Conservation (phyloP, 176 grass and related monocot genomes). For the Eremochloa ophiuroides region DNA sequence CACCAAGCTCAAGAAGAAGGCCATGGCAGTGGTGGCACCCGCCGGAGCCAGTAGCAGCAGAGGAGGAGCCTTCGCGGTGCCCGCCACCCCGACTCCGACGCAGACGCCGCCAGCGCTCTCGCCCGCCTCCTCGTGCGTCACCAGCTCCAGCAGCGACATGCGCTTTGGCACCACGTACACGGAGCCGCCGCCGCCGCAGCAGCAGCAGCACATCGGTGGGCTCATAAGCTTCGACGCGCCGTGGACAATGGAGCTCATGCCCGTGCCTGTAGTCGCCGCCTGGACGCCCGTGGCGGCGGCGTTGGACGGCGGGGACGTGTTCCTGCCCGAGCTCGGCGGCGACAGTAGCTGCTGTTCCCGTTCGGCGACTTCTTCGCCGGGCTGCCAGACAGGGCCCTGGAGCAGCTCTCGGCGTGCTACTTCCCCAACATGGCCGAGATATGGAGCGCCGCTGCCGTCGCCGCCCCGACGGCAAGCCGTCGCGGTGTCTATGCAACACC, state of each 20-base stretch:
- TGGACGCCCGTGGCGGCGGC: not conserved
- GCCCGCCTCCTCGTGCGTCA: slow-evolving; percentile 32
- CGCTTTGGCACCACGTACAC: slow-evolving; percentile 26
- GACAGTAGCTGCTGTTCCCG: slow-evolving; percentile 26
- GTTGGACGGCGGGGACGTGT: slow-evolving; percentile 30
- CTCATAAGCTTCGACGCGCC: not conserved
- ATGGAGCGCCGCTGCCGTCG: slow-evolving; percentile 18
- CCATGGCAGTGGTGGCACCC: not conserved
- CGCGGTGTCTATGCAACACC: slow-evolving; percentile 32
- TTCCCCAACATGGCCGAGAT: slow-evolving; percentile 51
- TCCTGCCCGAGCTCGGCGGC: slow-evolving; percentile 24
- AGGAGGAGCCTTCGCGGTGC: not conserved
- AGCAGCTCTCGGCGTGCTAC: slow-evolving; percentile 53
- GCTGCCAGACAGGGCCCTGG: slow-evolving; percentile 17
- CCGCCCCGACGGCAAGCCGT: not conserved
- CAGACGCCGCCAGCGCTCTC: slow-evolving; percentile 24
- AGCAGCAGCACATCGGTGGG: not conserved
- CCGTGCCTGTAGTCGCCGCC: not conserved
- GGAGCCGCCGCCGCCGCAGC: not conserved
- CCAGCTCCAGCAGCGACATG: slow-evolving; percentile 30
- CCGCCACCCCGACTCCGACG: slow-evolving; percentile 5
- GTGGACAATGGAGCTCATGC: not conserved
- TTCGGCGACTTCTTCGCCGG: slow-evolving; percentile 35
- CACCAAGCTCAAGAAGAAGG: slow-evolving; percentile 97
- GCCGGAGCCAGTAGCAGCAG: not conserved